Percentiles rank a stretch among this genome's conserved stretches.
phyloP scores from a whole-genome alignment of 257 asterid genomes.

The Penstemon barbatus region DNA sequence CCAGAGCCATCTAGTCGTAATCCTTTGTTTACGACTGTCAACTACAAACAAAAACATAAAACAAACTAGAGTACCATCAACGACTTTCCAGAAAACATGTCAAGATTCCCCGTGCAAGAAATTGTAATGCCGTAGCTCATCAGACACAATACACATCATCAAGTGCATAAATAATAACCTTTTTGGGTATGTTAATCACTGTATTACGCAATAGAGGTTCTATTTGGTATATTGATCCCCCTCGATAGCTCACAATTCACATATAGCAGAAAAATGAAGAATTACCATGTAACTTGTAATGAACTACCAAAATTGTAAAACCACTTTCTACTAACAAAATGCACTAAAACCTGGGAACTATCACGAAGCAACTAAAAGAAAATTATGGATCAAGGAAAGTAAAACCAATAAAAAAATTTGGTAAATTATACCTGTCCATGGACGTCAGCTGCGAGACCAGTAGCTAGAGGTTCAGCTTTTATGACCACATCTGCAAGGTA shows the following conservation, averaged over 20 bases:
- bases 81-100: neutral
- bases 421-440: slow-evolving; percentile 82
- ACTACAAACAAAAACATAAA: slow-evolving; percentile 38
- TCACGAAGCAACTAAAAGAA: neutral
- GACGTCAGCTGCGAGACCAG: slow-evolving; percentile 89
- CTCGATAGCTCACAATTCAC: too few relatives aligned
- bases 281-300: too few relatives aligned
- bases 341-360: neutral
- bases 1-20: slow-evolving; percentile 34
- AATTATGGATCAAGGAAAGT: neutral
- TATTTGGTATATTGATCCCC: too few relatives aligned
- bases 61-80: slow-evolving; percentile 11
- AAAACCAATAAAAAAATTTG: neutral
- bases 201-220: neutral
- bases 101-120: neutral
- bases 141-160: neutral
- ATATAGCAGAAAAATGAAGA: too few relatives aligned
- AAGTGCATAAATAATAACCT: neutral
- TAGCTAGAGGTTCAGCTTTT: slow-evolving; percentile 85
- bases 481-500: slow-evolving; percentile 69
- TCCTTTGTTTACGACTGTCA: slow-evolving; percentile 67
- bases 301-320: neutral
- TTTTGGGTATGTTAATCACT: neutral
- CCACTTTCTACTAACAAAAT: neutral
- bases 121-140: neutral